Conservation (phyloP, 805 yeast genomes). For the Debaryomyces tyrocola region DNA sequence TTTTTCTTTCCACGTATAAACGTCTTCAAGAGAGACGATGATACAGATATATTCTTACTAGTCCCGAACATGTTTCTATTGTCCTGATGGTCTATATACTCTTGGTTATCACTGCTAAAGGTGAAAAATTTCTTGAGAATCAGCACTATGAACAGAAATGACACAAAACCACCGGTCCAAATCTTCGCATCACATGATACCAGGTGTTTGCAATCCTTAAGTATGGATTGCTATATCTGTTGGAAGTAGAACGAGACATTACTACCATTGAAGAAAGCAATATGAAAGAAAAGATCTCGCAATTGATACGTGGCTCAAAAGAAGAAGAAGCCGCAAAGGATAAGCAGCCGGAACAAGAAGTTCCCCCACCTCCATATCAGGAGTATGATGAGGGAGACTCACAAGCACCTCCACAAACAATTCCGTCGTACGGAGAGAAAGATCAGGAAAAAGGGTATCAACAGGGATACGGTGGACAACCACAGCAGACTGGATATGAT, state of each 20-base stretch:
- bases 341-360: conserved; percentile 3
- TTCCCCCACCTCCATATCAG: conserved; percentile 9
- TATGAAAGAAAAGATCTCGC: background rate
- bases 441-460: conserved; percentile 2
- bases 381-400: conserved; percentile 7
- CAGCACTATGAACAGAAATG: background rate
- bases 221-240: too few species aligned
- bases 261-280: background rate
- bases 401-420: conserved; percentile 1
- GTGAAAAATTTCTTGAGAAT: background rate
- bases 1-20: conserved; percentile 34
- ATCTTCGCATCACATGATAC: too few species aligned
- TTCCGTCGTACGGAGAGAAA: conserved; percentile 1
- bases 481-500: conserved; percentile 1
- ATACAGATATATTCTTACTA: background rate
- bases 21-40: conserved; percentile 7
- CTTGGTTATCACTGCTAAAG: background rate
- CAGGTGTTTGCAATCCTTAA: too few species aligned
- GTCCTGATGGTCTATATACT: background rate
- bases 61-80: conserved; percentile 1
- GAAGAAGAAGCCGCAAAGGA: conserved; percentile 4
- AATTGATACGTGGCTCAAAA: background rate
- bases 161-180: background rate
- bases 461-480: conserved; percentile 2
- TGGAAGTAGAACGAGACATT: background rate